Base-by-base conservation (phyloP, 257 asterid genomes). In the Salvia rosmarinus region DNA sequence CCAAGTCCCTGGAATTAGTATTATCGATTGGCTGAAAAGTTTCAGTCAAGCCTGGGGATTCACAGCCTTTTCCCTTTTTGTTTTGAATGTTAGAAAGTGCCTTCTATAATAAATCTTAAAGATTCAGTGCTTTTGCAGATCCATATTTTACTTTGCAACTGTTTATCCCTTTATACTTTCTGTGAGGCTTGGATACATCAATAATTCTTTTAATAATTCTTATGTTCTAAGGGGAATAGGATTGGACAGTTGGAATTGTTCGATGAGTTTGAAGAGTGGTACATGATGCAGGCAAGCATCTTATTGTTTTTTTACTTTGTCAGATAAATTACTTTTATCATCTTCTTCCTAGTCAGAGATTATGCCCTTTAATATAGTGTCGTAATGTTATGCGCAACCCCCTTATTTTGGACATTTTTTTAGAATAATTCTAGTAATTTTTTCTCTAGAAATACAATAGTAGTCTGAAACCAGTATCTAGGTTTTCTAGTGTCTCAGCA, bases 201-300 rank as follows among this genome's bases (percentile, higher is more conserved):
- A 37, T 30, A 56, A 61, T 46, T 30, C 71, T 74, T 65, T 80
- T 65, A 65, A 63, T 30, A 61, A 47, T 72, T 75, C 76, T 64
- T 68, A 44, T 84, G 75, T 59, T 61, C 74, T 67, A 69, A 73
- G 58, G 82, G 75, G 55, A 75, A 58, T 73, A 95, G 99, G 96
- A 95, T 91, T 80, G 99, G 91, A 67, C 84, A 92, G 75, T 80
- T 95, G 87, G 99, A 95, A 77, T 77, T 93, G 77, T 84, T 82
- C 52, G 86, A 82, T 79, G 86, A 82, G 71, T 82, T 82, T 9
- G 86, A 82, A 82, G 86, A 82, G 81, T 82, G 95, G 96, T 76
- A 86, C 85, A 91, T 95, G 99, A 90, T 89, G 97, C 99, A 95
- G 99, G 99, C 87, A 86, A 87, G 90, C 75, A 67, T 72, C 81